phyloP scores from a whole-genome alignment of 2,329 filamentous ascomycete species.

The Berkeleyomyces rouxiae region DNA sequence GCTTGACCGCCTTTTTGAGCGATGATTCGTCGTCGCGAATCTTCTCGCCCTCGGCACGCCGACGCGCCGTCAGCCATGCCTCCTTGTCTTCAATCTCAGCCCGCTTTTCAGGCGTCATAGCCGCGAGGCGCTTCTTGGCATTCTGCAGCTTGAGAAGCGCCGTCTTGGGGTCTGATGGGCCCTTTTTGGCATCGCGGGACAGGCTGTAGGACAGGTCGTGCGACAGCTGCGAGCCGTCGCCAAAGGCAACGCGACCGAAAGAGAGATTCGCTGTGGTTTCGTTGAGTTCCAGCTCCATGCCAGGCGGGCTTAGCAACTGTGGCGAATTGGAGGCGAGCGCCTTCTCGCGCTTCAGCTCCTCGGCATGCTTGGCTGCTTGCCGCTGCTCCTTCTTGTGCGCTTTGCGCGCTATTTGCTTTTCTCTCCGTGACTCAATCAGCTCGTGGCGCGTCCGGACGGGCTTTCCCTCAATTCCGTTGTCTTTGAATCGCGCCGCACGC shows the following conservation, averaged over 20 bases:
- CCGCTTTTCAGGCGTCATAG: conserved; percentile 63
- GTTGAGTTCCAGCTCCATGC: conserved; percentile 29
- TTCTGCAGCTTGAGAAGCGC: conserved; percentile 75
- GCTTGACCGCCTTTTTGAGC: conserved; percentile 87
- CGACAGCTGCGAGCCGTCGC: conserved; percentile 66
- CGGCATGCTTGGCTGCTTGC: conserved; percentile 60
- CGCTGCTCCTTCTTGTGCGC: conserved; percentile 78
- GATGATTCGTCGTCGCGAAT: conserved; percentile 73
- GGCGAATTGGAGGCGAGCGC: conserved; percentile 47
- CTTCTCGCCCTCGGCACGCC: conserved; percentile 75
- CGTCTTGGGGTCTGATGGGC: conserved; percentile 68
- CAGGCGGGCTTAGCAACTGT: conserved; percentile 35
- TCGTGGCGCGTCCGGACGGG: conserved; percentile 77
- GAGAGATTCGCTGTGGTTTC: conserved; percentile 44
- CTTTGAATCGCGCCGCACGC: conserved; percentile 61
- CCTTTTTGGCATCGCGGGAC: conserved; percentile 47
- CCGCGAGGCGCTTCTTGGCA: conserved; percentile 63
- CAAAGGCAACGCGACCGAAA: conserved; percentile 83
- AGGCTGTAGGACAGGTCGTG: conserved; percentile 49
- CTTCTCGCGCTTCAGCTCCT: conserved; percentile 49
- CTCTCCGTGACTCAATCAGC: conserved; percentile 73
- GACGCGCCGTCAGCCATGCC: conserved; percentile 78
- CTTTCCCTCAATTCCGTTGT: conserved; percentile 57
- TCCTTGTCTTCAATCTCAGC: conserved; percentile 87
- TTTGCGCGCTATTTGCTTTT: conserved; percentile 75